Evolutionary conservation across 176 grass and related monocot species (phyloP).

Genomic region (Puccinellia tenuiflora): DNA sequence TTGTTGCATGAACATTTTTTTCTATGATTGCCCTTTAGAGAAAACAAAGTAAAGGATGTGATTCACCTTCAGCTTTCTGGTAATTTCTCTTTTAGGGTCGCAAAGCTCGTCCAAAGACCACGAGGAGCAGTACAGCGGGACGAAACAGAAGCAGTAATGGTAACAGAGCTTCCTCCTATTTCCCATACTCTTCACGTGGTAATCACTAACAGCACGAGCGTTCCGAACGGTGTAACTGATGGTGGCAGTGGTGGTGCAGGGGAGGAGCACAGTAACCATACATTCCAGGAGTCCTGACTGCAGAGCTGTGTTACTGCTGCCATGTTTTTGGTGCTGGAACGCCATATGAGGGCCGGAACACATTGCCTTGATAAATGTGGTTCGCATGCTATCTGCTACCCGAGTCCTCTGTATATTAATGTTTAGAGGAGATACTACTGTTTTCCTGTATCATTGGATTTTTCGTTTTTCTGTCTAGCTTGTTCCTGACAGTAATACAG

Average conservation of each 20-base stretch:
- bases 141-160: slow-evolving; percentile 54
- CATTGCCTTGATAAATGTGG: neutral
- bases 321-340: neutral
- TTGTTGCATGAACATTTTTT: neutral
- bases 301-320: neutral
- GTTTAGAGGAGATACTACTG: no score
- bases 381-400: neutral
- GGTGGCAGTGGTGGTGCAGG: neutral
- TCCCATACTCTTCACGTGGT: slow-evolving; percentile 32
- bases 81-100: slow-evolving; percentile 55
- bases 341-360: neutral
- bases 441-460: no score
- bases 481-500: neutral
- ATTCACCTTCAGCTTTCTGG: neutral
- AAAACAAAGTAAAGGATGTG: neutral
- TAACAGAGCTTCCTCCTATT: slow-evolving; percentile 46
- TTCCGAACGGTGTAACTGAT: slow-evolving; percentile 43
- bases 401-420: neutral
- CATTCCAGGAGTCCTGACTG: slow-evolving; percentile 41
- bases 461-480: slow-evolving; percentile 16
- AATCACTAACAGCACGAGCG: neutral
- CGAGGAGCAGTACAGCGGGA: slow-evolving; percentile 64
- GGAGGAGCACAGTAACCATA: slow-evolving; percentile 47
- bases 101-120: slow-evolving; percentile 65
- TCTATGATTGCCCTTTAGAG: neutral